These are phyloP conservation scores for Colletotrichum simmondsii DNA, from an alignment of 2,329 filamentous ascomycete species.

Conservation along the genomic window DNA sequence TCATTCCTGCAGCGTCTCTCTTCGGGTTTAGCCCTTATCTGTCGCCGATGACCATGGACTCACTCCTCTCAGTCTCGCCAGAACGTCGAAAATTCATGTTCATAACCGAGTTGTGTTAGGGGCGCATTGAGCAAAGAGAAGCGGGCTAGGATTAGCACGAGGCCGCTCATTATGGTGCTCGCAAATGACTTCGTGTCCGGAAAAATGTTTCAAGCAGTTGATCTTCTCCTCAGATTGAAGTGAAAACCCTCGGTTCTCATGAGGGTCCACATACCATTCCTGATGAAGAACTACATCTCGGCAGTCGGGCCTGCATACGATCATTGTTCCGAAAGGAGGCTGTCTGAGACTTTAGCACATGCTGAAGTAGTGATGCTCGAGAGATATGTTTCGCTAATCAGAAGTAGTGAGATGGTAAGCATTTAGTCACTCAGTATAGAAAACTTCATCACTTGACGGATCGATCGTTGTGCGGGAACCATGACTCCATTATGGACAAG, in stretches of 20 bases:
- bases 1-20: not conserved
- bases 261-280: not conserved
- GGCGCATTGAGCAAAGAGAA: not conserved
- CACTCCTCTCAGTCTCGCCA: not conserved
- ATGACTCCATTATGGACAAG: not conserved
- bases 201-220: not conserved
- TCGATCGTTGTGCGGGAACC: not conserved
- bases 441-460: not conserved
- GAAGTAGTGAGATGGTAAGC: not conserved
- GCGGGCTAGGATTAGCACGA: not conserved
- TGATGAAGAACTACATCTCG: not conserved
- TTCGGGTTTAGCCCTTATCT: not conserved
- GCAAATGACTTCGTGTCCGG: not conserved
- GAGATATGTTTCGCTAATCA: not conserved
- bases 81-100: not conserved
- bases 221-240: slow-evolving; percentile 2
- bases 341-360: not conserved
- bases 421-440: not conserved
- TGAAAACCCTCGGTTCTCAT: not conserved
- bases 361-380: not conserved
- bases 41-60: not conserved
- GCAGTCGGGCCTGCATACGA: not conserved
- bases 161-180: not conserved
- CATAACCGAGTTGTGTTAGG: too few relatives aligned
- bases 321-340: not conserved